Base-by-base conservation (phyloP, 2,329 filamentous ascomycete genomes). In the Fusarium sp. region DNA sequence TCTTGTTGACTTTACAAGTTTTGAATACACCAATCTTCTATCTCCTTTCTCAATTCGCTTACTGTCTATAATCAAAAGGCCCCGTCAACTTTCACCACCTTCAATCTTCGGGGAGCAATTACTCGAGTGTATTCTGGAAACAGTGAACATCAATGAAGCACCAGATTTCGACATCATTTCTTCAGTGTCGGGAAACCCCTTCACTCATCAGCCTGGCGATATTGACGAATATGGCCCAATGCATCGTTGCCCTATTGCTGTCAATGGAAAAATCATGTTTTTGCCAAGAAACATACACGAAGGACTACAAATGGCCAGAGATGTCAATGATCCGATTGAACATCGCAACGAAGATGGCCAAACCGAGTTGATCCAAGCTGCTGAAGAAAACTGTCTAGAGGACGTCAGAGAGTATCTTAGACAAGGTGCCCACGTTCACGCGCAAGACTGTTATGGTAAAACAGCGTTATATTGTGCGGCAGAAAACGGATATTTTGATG, bases 391-490 rank as follows among this genome's bases (percentile, higher is more conserved):
- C n/a, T 24, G 43, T 8, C 2, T 45, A 15, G n/a, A 28, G 17
- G 43, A 28, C 9, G 43, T 30, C 3, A n/a, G 30, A 15, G 12
- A 6, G 43, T 30, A n/a, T 28, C 7, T 45, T 4, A 24, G 43
- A 7, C 43, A 28, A 20, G 43, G 43, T 11, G 43, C 43, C 19
- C 26, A 45, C 6, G n/a, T 45, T 4, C 43, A 45, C 7, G 43
- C 43, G n/a, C 43, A 45, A 19, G 43, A 45, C 15, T 28, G 43
- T 15, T 28, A 45, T 20, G 43, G 43, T 4, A 28, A 42, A 21
- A 62, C 58, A 3, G 58, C 58, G 0, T 38, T 62, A 7, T 55
- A 62, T 5, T 17, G 60, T 4, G 58, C 55, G 2, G 55, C 46
- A 11, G 10, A 62, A 0, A 19, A 19, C 11, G 46, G 46, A 1